Percentiles rank a stretch among this genome's conserved stretches.
phyloP scores from a whole-genome alignment of 208 protist species.

The Trypanosoma avium region DNA sequence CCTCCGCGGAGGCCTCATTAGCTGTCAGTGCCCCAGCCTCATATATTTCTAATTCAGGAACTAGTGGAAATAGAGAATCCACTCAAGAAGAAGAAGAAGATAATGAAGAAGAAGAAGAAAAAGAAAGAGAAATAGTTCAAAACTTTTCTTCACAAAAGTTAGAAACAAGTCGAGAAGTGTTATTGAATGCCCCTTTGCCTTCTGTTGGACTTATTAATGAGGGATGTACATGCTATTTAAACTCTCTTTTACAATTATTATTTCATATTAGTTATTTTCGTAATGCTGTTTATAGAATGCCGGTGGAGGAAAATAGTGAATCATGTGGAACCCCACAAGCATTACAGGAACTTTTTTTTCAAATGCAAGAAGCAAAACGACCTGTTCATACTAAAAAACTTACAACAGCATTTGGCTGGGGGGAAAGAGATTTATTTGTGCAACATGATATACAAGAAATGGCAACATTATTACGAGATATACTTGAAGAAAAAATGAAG shows the following conservation, averaged over 20 bases:
- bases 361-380: conserved; percentile 79
- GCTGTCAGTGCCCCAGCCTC: neutral
- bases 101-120: too few species aligned
- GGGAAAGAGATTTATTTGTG: conserved; percentile 62
- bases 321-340: conserved; percentile 48
- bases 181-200: neutral
- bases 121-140: too few species aligned
- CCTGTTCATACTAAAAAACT: conserved; percentile 72
- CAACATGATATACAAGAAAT: conserved; percentile 94
- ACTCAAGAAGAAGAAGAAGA: too few species aligned
- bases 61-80: too few species aligned
- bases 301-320: conserved; percentile 35
- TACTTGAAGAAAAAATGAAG: conserved; percentile 90
- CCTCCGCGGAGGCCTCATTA: neutral
- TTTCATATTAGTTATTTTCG: conserved; percentile 89
- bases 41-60: too few species aligned
- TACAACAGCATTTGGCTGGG: conserved; percentile 91
- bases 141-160: too few species aligned
- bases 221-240: conserved; percentile 91
- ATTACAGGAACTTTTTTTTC: conserved; percentile 84
- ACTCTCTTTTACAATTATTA: conserved; percentile 87
- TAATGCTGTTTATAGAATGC: conserved; percentile 80
- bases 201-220: conserved; percentile 87
- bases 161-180: too few species aligned
- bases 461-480: conserved; percentile 81